Conservation (phyloP, 495 filamentous ascomycete species). For the Talaromyces wortmannii region DNA sequence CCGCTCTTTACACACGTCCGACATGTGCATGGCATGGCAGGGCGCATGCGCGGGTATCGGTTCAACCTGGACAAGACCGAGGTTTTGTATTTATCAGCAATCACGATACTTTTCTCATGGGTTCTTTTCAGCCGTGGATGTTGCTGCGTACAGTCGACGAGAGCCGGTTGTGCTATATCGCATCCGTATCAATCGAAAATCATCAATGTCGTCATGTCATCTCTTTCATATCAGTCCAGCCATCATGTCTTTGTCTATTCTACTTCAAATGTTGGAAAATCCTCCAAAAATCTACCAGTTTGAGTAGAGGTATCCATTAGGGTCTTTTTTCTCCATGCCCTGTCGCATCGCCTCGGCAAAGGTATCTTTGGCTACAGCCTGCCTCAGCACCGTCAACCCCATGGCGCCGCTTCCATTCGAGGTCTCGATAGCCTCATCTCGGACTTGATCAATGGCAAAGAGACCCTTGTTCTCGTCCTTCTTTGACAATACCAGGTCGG, state of each 20-base stretch:
- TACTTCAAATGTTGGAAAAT: too few relatives aligned
- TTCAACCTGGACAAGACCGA: too few relatives aligned
- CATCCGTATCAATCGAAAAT: too few relatives aligned
- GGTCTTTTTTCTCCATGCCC: slow-evolving; percentile 5
- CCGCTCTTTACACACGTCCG: too few relatives aligned
- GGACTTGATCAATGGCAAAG: slow-evolving; percentile 2
- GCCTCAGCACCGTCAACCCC: background rate
- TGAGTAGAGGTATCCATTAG: slow-evolving; percentile 1
- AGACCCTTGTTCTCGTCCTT: slow-evolving; percentile 5
- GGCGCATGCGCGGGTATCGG: too few relatives aligned
- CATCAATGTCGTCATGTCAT: background rate
- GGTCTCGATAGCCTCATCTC: slow-evolving; percentile 1
- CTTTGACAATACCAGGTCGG: slow-evolving; percentile 11
- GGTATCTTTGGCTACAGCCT: slow-evolving; percentile 1
- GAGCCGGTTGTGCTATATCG: too few relatives aligned
- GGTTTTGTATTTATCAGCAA: too few relatives aligned
- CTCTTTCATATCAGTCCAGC: background rate
- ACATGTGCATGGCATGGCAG: too few relatives aligned
- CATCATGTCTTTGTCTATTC: background rate
- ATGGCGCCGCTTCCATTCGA: slow-evolving; percentile 3
- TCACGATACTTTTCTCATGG: too few relatives aligned
- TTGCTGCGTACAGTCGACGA: too few relatives aligned
- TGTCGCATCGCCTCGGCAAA: slow-evolving; percentile 5
- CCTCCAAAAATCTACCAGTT: background rate
- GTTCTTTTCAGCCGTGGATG: too few relatives aligned